Evolutionary conservation across 176 grass and related monocot genomes (phyloP).

Genomic region (sorghum (Sorghum bicolor)): DNA sequence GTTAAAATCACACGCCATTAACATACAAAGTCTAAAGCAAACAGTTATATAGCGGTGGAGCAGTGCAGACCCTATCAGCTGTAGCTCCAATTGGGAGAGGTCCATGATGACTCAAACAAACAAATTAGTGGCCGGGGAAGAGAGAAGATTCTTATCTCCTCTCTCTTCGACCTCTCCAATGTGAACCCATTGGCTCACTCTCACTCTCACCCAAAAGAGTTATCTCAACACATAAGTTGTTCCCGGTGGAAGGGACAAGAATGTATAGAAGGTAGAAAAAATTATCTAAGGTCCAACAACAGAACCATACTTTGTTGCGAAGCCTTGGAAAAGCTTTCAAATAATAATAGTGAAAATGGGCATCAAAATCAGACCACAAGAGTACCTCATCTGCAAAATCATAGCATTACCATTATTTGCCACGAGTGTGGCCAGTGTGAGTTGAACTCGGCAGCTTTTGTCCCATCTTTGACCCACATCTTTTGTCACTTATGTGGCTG

Average conservation of each 20-base stretch:
- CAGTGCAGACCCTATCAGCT: background rate
- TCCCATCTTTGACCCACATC: background rate
- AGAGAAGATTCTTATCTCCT: conserved; percentile 15
- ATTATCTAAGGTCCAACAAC: background rate
- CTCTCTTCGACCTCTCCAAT: conserved; percentile 58
- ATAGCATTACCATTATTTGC: background rate
- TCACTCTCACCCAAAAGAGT: background rate
- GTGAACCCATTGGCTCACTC: conserved; percentile 15
- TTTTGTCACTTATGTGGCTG: background rate
- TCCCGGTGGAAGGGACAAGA: background rate
- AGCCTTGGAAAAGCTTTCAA: background rate
- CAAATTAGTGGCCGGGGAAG: background rate
- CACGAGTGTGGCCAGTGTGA: background rate
- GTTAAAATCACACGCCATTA: background rate
- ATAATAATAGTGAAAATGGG: background rate
- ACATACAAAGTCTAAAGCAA: conserved; percentile 13
- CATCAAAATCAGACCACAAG: background rate
- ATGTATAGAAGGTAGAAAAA: background rate
- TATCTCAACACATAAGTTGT: background rate
- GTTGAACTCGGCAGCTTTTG: background rate
- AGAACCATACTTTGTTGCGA: background rate
- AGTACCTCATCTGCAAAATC: background rate
- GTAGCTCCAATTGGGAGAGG: background rate
- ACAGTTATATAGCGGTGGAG: background rate
- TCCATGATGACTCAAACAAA: conserved; percentile 1